Conservation (phyloP, 2,329 filamentous ascomycete genomes). For the Arachnopeziza araneosa region DNA sequence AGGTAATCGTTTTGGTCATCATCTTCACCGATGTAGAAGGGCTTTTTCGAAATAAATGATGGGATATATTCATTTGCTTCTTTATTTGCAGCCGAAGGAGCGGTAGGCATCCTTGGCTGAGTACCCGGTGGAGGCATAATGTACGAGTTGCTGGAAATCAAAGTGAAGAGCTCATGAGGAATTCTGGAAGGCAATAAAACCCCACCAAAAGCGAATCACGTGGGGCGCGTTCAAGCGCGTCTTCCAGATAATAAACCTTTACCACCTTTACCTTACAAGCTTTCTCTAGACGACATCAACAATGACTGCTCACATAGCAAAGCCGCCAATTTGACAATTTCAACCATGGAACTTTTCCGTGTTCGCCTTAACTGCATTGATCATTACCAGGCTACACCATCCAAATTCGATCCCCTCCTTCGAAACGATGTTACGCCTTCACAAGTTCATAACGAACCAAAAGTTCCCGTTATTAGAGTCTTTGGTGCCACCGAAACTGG, state of each 20-base stretch:
- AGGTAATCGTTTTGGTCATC: conserved; percentile 81
- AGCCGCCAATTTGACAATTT: background rate
- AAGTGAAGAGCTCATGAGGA: background rate
- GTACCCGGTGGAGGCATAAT: conserved; percentile 36
- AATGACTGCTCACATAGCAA: background rate
- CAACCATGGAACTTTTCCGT: conserved; percentile 68
- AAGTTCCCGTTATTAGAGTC: conserved; percentile 79
- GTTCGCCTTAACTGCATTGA: conserved; percentile 95
- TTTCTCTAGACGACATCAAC: background rate
- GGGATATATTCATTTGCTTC: conserved; percentile 99
- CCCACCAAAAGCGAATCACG: background rate
- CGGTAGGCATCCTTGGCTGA: conserved; percentile 29
- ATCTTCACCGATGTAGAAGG: conserved; percentile 85
- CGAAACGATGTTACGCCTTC: conserved; percentile 57
- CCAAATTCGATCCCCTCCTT: conserved; percentile 74
- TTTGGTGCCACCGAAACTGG: conserved; percentile 93
- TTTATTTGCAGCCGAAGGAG: conserved; percentile 51
- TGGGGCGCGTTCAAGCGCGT: background rate
- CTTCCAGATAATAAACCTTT: background rate
- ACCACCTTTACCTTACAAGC: background rate
- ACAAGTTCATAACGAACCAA: conserved; percentile 58
- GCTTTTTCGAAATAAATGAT: conserved; percentile 94
- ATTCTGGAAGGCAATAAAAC: background rate
- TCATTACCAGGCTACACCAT: conserved; percentile 78
- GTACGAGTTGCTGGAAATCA: background rate